Evolutionary conservation across 2,329 filamentous ascomycete genomes (phyloP).

Genomic region (Fusarium sp.): DNA sequence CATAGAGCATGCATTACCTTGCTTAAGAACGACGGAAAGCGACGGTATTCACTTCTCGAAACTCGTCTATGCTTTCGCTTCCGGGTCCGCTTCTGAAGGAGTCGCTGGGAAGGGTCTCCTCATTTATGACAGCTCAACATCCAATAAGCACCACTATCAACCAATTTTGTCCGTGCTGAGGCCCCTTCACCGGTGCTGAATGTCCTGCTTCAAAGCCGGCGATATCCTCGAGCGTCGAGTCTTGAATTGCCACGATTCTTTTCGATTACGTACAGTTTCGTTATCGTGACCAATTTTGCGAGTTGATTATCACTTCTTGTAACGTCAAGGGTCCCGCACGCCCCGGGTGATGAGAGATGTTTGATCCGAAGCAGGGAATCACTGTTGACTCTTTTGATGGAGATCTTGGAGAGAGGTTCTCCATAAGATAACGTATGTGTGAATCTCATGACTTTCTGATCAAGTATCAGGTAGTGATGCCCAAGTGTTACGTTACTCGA

Average conservation of each 20-base stretch:
- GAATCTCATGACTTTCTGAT: constrained; percentile 5
- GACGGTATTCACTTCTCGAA: constrained; percentile 43
- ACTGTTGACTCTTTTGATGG: not conserved
- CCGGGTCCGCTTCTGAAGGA: constrained; percentile 41
- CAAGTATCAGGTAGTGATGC: not conserved
- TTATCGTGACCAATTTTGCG: not conserved
- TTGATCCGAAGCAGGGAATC: constrained; percentile 8
- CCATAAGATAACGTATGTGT: not conserved
- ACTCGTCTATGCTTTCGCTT: constrained; percentile 33
- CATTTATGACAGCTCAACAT: constrained; percentile 22
- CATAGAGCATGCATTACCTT: constrained; percentile 33
- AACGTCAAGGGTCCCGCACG: not conserved
- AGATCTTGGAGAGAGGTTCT: not conserved
- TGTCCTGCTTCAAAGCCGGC: constrained; percentile 28
- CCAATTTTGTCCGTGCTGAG: constrained; percentile 8
- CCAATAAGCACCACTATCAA: constrained; percentile 33
- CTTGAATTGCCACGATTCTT: not conserved
- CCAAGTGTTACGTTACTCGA: constrained; percentile 3
- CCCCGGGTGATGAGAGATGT: not conserved
- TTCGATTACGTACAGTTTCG: constrained; percentile 28
- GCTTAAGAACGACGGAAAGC: constrained; percentile 33
- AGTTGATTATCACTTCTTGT: not conserved
- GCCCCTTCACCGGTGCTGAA: constrained; percentile 13
- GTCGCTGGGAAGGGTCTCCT: constrained; percentile 43
- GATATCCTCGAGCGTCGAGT: constrained; percentile 26